These are phyloP conservation scores for Clavispora santaluciae DNA, from an alignment of 805 yeast genomes.

Conservation along the genomic window DNA sequence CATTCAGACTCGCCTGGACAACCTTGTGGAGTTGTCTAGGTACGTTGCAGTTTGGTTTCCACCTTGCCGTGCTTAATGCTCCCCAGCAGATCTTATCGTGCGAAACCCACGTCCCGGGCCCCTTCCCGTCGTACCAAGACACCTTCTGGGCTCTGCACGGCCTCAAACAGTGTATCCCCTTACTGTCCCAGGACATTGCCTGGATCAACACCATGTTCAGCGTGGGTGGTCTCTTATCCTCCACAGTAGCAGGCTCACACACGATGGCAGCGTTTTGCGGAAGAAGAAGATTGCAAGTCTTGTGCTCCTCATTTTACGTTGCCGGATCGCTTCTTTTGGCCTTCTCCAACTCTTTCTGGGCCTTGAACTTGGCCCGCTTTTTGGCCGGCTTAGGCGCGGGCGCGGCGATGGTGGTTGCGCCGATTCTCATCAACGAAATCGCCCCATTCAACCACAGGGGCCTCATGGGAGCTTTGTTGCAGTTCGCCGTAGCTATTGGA, in stretches of 20 bases:
- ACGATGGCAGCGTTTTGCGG: slow-evolving; percentile 21
- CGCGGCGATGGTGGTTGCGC: slow-evolving; percentile 35
- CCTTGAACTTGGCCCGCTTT: slow-evolving; percentile 29
- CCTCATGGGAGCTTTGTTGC: slow-evolving; percentile 36
- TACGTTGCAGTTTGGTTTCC: slow-evolving; percentile 37
- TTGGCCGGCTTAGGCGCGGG: slow-evolving; percentile 38
- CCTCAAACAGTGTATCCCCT: slow-evolving; percentile 26
- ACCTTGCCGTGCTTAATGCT: slow-evolving; percentile 35
- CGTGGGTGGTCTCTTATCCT: slow-evolving; percentile 32
- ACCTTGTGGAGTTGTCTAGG: slow-evolving; percentile 30
- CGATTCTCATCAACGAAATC: slow-evolving; percentile 36
- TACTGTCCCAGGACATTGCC: slow-evolving; percentile 19
- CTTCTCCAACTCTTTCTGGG: slow-evolving; percentile 15
- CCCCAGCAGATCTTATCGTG: slow-evolving; percentile 29
- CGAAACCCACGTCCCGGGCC: slow-evolving; percentile 12
- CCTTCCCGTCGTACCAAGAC: slow-evolving; percentile 14
- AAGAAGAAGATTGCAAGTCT: slow-evolving; percentile 17
- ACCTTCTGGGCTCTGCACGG: slow-evolving; percentile 24
- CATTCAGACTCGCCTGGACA: slow-evolving; percentile 31
- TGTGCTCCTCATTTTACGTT: slow-evolving; percentile 17
- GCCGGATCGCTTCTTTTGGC: slow-evolving; percentile 28
- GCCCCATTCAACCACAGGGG: slow-evolving; percentile 39
- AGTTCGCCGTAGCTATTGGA: slow-evolving; percentile 36
- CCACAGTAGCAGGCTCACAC: slow-evolving; percentile 26
- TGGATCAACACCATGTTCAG: slow-evolving; percentile 31